phyloP scores from a whole-genome alignment of 2,329 filamentous ascomycete genomes.

The Cordyceps sp. region DNA sequence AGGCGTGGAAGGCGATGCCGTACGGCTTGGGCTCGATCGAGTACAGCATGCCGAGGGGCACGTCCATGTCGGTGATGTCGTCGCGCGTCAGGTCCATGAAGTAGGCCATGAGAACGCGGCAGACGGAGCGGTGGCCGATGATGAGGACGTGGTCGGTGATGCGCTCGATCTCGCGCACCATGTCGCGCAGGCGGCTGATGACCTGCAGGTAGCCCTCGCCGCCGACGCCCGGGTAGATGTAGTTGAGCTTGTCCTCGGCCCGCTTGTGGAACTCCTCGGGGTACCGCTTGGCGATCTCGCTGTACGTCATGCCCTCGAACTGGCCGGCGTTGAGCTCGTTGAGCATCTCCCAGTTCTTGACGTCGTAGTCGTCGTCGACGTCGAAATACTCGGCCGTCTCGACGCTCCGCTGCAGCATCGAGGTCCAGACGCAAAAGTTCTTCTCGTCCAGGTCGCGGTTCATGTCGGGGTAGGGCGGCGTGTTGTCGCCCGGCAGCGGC shows the following conservation, averaged over 20 bases:
- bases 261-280: constrained; percentile 71
- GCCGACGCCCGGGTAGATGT: constrained; percentile 89
- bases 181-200: constrained; percentile 84
- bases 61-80: constrained; percentile 86
- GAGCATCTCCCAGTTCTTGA: constrained; percentile 96
- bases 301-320: constrained; percentile 91
- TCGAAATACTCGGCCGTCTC: constrained; percentile 84
- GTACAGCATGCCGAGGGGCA: constrained; percentile 85
- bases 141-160: constrained; percentile 93
- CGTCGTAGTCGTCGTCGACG: constrained; percentile 79
- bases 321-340: constrained; percentile 88
- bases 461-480: constrained; percentile 84
- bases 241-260: constrained; percentile 75
- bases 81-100: constrained; percentile 86
- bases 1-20: constrained; percentile 91
- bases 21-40: constrained; percentile 96
- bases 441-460: constrained; percentile 56
- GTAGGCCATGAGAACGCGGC: constrained; percentile 84
- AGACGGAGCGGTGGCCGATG: constrained; percentile 82
- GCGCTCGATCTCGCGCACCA: constrained; percentile 92
- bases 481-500: constrained; percentile 79
- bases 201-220: constrained; percentile 95
- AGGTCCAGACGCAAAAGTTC: constrained; percentile 97
- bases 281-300: constrained; percentile 66
- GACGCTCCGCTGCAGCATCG: constrained; percentile 82